phyloP scores from a whole-genome alignment of 129 eudicot species.

The Arctium minus region DNA sequence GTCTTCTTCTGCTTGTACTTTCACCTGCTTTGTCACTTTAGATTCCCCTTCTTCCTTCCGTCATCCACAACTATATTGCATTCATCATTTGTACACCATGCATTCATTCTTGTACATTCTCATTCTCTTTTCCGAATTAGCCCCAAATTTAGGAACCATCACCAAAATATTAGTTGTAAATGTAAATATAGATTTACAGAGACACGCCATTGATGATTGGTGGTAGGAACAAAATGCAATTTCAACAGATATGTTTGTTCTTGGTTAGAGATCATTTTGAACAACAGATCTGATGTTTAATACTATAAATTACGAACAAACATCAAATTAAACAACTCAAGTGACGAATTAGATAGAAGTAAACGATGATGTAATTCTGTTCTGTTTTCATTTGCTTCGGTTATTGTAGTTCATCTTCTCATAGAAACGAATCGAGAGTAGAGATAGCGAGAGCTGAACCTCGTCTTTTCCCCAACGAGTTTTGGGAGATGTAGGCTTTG shows the following conservation, averaged over 20 bases:
- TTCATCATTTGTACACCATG: not conserved
- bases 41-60: not conserved
- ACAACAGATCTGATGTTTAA: not conserved
- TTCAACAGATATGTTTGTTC: not conserved
- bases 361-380: not conserved
- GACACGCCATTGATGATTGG: no score
- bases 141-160: not conserved
- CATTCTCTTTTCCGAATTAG: not conserved
- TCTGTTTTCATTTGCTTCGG: slow-evolving; percentile 15
- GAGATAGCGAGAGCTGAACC: slow-evolving; percentile 58
- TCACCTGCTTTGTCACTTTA: slow-evolving; percentile 10
- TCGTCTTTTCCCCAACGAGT: slow-evolving; percentile 67
- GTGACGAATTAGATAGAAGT: not conserved
- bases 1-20: slow-evolving; percentile 18
- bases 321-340: slow-evolving; percentile 9
- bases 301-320: slow-evolving; percentile 1
- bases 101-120: not conserved
- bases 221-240: not conserved
- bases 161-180: not conserved
- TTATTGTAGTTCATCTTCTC: slow-evolving; percentile 53
- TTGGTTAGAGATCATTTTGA: not conserved
- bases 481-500: slow-evolving; percentile 8
- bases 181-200: no score
- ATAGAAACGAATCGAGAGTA: slow-evolving; percentile 53
- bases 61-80: not conserved